Evolutionary conservation across 2,329 filamentous ascomycete genomes (phyloP).

Genomic region (Madurella mycetomatis): DNA sequence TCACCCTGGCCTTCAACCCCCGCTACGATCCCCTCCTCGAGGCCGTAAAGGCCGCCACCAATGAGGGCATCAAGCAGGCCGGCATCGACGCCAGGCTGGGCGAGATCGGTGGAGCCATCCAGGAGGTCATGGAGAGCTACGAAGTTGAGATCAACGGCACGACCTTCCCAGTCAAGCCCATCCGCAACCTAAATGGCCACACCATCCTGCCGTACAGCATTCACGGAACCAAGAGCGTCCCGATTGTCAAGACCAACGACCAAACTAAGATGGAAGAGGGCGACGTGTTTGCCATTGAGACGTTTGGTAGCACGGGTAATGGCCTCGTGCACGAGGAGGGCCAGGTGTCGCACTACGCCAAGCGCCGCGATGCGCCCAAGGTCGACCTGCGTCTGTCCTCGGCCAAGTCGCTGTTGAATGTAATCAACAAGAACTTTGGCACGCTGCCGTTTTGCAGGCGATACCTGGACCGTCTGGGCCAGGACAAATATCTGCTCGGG

Average conservation of each 20-base stretch:
- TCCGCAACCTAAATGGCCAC: conserved; percentile 84
- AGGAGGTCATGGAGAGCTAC: conserved; percentile 91
- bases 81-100: conserved; percentile 88
- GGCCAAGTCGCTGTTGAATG: conserved; percentile 77
- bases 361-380: conserved; percentile 66
- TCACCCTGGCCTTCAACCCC: conserved; percentile 71
- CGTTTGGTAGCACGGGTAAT: conserved; percentile 89
- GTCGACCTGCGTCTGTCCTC: conserved; percentile 73
- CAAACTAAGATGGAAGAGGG: conserved; percentile 97
- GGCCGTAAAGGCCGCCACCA: conserved; percentile 71
- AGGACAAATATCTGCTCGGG: conserved; percentile 89
- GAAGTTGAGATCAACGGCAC: conserved; percentile 78
- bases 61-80: conserved; percentile 84
- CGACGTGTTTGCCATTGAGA: conserved; percentile 93
- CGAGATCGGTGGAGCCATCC: conserved; percentile 78
- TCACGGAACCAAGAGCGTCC: conserved; percentile 88
- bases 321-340: conserved; percentile 84
- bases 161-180: conserved; percentile 75
- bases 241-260: conserved; percentile 84
- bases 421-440: conserved; percentile 95
- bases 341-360: conserved; percentile 86
- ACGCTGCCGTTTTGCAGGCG: conserved; percentile 86
- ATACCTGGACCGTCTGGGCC: conserved; percentile 87
- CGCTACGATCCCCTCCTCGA: conserved; percentile 70
- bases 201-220: conserved; percentile 87